Evolutionary conservation across 2,329 filamentous ascomycete species (phyloP), one percentile per base, ranked within the genome.

Genomic region (Escovopsis sp.): DNA sequence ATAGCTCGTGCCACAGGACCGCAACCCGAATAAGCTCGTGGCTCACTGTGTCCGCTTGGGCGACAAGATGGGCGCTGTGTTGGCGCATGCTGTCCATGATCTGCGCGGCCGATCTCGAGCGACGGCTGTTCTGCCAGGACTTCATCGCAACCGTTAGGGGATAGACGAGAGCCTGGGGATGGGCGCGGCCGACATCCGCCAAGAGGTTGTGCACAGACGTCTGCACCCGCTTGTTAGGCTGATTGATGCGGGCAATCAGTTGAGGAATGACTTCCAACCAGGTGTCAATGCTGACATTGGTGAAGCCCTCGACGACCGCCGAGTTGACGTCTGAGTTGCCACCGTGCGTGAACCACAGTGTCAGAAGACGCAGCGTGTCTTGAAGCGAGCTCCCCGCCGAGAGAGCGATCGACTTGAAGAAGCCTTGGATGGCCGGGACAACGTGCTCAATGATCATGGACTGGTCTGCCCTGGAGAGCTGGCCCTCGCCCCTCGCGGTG

Each of bases 241-340:
- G 90, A 51, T 93, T 98, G 62, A 99, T 96, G 40, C 90, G 76
- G 23, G 90, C 90, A 56, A 99, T 94, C 33, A 99, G 68, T 52
- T 99, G 90, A 25, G 90, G 90, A 43, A 96, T 94, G 35, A 98
- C 92, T 51, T 96, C 87, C 14, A 99, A 73, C 92, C 90, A 99
- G 1, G 88, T 96, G 57, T 99, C 90, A 37, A 98, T 83, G 50
- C 83, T 94, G 45, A 99, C 86, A 27, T 82, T 81, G 1, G 80
- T 71, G 44, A 94, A 92, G 5, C 92, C 90, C 52, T 96, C 87
- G 0, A 78, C 86, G 17, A 99, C 83, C 13, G 82, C 83, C 13
- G 71, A 64, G 48, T 88, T 94, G 41, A 99, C 92, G 44, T 96
- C 88, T 19, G 74, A 65, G 50, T 85, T 78, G 16, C 85, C 83